Conservation (phyloP, 306 rosid genomes). For the Prunus mume region DNA sequence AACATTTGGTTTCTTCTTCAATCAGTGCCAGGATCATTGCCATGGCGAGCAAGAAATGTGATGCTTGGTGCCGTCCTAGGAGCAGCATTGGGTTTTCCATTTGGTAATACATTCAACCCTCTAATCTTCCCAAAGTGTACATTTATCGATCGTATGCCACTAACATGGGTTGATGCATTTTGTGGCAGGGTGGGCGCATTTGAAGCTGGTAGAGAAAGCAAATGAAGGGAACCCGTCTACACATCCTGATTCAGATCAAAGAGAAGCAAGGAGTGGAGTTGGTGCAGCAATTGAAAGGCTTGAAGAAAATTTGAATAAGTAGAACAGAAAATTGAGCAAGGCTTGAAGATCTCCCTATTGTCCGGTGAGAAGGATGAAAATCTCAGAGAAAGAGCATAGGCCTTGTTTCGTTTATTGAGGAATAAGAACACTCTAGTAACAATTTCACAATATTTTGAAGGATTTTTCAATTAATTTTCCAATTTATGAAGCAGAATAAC, state of each 20-base stretch:
- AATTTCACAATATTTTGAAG: background rate
- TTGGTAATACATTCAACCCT: constrained; percentile 45
- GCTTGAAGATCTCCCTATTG: background rate
- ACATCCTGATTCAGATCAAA: constrained; percentile 27
- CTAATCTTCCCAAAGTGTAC: background rate
- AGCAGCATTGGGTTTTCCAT: constrained; percentile 85
- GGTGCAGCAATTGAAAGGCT: constrained; percentile 89
- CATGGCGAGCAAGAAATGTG: constrained; percentile 88
- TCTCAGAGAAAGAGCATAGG: background rate
- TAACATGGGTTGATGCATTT: background rate
- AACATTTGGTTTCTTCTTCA: constrained; percentile 12
- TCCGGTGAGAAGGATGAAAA: background rate
- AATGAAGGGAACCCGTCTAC: constrained; percentile 51
- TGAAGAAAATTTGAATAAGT: constrained; percentile 65
- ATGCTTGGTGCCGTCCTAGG: constrained; percentile 76
- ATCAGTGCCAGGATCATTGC: constrained; percentile 84
- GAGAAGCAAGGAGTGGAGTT: constrained; percentile 65
- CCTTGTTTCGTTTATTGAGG: background rate
- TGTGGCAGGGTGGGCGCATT: constrained; percentile 81
- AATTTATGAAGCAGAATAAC: background rate
- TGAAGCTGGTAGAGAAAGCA: constrained; percentile 88
- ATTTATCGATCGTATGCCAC: background rate
- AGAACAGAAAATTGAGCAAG: constrained; percentile 19
- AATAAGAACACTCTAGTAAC: background rate
- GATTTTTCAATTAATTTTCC: background rate